Conservation (phyloP, 2,329 filamentous ascomycete species). For the Neopestalotiopsis sp. region DNA sequence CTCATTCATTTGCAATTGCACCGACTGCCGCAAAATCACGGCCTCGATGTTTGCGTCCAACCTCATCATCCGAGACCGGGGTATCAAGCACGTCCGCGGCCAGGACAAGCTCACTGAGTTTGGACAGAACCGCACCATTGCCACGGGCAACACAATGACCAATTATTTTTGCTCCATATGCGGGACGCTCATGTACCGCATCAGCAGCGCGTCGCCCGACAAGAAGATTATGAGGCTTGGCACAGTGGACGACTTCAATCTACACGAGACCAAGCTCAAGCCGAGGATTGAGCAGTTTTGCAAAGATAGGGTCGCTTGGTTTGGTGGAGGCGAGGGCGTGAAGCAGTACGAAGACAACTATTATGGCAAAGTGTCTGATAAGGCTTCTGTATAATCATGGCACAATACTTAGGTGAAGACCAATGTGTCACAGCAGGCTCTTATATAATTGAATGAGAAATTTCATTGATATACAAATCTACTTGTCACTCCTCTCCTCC, state of each 20-base stretch:
- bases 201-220: conserved; percentile 49
- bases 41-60: conserved; percentile 68
- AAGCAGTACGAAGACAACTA: not conserved
- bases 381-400: not conserved
- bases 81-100: conserved; percentile 57
- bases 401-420: no score
- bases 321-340: not conserved
- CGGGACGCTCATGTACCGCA: conserved; percentile 66
- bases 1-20: conserved; percentile 65
- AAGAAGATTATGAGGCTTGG: conserved; percentile 59
- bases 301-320: conserved; percentile 8
- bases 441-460: no score
- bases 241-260: conserved; percentile 65
- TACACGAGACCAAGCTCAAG: conserved; percentile 62
- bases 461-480: no score
- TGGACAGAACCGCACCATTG: conserved; percentile 52
- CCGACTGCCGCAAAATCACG: conserved; percentile 67
- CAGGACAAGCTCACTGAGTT: conserved; percentile 54
- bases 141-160: conserved; percentile 56
- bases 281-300: conserved; percentile 50
- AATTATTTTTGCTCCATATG: conserved; percentile 67
- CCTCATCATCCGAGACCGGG: conserved; percentile 53
- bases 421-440: no score
- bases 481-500: no score
- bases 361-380: not conserved